Conservation (phyloP, 1,139 yeast genomes). For the Zygotorulaspora mrakii region DNA sequence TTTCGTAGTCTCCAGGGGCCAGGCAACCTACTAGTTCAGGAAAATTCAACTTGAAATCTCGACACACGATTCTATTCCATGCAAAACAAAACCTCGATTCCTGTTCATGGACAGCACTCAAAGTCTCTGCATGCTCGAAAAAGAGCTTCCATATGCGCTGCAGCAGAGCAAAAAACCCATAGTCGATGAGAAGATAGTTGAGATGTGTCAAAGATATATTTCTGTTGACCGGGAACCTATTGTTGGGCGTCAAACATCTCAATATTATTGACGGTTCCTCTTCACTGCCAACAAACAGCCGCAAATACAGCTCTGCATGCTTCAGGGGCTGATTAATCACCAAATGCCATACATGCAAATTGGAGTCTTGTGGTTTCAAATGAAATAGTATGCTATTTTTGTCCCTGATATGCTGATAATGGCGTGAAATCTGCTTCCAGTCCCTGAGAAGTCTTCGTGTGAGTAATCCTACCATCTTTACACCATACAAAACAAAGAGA, state of each 20-base stretch:
- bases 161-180: constrained; percentile 27
- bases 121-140: constrained; percentile 10
- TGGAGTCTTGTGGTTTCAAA: constrained; percentile 35
- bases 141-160: constrained; percentile 24
- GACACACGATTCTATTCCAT: constrained; percentile 34
- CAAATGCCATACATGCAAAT: constrained; percentile 34
- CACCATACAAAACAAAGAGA: background rate
- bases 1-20: constrained; percentile 26
- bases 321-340: constrained; percentile 23
- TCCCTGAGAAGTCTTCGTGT: constrained; percentile 32
- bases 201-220: constrained; percentile 29
- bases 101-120: background rate
- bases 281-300: constrained; percentile 23
- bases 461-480: constrained; percentile 21
- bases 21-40: constrained; percentile 30
- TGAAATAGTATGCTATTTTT: constrained; percentile 12
- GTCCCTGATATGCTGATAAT: constrained; percentile 10
- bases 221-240: constrained; percentile 28
- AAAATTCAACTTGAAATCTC: constrained; percentile 29
- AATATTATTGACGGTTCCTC: constrained; percentile 23
- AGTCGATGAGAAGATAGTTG: constrained; percentile 16
- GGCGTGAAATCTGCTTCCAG: constrained; percentile 30
- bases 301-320: constrained; percentile 25
- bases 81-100: constrained; percentile 18
- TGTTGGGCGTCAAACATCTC: constrained; percentile 33